These are phyloP conservation scores for Solanum pinnatisectum DNA, from an alignment of 257 asterid species.

Conservation along the genomic window DNA sequence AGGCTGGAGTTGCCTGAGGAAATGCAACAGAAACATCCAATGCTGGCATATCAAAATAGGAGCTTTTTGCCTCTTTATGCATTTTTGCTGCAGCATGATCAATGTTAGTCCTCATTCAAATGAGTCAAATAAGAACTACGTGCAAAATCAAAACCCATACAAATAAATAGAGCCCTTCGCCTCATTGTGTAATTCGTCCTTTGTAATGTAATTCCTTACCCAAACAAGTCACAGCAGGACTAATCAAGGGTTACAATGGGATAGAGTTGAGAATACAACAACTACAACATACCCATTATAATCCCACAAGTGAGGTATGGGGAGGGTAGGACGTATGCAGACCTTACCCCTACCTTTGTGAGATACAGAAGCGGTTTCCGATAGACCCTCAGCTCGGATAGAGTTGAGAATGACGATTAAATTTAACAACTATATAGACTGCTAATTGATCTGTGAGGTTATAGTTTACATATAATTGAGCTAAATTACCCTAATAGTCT, in stretches of 20 bases:
- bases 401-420: background rate
- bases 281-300: background rate
- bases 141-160: too few species aligned
- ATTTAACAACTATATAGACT: background rate
- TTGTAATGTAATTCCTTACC: background rate
- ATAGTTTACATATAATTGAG: background rate
- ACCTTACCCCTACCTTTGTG: background rate
- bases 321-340: background rate
- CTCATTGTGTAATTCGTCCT: background rate
- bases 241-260: background rate
- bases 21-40: constrained; percentile 79
- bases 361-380: background rate
- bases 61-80: constrained; percentile 46
- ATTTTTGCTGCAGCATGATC: constrained; percentile 37
- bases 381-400: background rate
- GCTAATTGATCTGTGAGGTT: background rate
- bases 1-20: constrained; percentile 97
- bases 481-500: background rate
- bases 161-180: background rate
- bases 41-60: constrained; percentile 64
- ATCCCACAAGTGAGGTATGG: background rate
- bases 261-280: background rate
- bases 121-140: background rate
- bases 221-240: background rate
- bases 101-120: constrained; percentile 6